These are phyloP conservation scores for Lizonia empirigonia DNA, from an alignment of 2,329 filamentous ascomycete genomes.

Conservation along the genomic window DNA sequence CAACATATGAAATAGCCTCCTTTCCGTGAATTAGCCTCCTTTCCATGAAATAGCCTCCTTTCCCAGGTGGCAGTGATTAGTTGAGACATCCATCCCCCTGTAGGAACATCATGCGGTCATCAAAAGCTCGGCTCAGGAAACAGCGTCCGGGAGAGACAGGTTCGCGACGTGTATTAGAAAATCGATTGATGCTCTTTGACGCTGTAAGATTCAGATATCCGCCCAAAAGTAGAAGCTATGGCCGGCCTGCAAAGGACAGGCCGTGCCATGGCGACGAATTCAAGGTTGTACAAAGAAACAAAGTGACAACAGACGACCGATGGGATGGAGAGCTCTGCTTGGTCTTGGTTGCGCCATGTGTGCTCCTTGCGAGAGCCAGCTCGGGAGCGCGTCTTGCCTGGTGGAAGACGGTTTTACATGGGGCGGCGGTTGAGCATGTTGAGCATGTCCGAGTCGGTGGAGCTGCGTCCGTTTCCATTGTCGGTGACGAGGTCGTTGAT, in stretches of 20 bases:
- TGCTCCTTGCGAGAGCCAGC: conserved; percentile 41
- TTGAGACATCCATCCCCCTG: conserved; percentile 18
- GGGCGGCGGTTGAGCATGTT: conserved; percentile 50
- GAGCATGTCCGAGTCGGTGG: conserved; percentile 52
- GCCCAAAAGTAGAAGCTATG: conserved; percentile 31
- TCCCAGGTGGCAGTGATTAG: conserved; percentile 3
- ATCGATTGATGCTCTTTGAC: conserved; percentile 28
- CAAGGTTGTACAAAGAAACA: conserved; percentile 32
- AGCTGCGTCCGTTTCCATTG: conserved; percentile 46
- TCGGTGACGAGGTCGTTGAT: conserved; percentile 51
- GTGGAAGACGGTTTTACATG: conserved; percentile 32
- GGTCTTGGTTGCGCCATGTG: conserved; percentile 16
- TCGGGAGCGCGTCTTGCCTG: conserved; percentile 28
- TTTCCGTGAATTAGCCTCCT: too few species aligned
- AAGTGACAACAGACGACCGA: conserved; percentile 13
- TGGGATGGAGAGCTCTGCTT: conserved; percentile 8
- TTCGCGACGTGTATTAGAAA: conserved; percentile 21
- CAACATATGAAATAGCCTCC: conserved; percentile 15
- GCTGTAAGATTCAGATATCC: conserved; percentile 29
- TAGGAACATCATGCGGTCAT: conserved; percentile 12
- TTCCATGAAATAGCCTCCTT: conserved; percentile 10
- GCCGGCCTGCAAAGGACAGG: conserved; percentile 21
- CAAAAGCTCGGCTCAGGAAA: conserved; percentile 17
- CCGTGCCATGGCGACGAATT: conserved; percentile 19
- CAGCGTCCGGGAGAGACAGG: conserved; percentile 11